Base-by-base conservation (phyloP, 2,329 filamentous ascomycete genomes). In the Bipolaris sorokiniana region DNA sequence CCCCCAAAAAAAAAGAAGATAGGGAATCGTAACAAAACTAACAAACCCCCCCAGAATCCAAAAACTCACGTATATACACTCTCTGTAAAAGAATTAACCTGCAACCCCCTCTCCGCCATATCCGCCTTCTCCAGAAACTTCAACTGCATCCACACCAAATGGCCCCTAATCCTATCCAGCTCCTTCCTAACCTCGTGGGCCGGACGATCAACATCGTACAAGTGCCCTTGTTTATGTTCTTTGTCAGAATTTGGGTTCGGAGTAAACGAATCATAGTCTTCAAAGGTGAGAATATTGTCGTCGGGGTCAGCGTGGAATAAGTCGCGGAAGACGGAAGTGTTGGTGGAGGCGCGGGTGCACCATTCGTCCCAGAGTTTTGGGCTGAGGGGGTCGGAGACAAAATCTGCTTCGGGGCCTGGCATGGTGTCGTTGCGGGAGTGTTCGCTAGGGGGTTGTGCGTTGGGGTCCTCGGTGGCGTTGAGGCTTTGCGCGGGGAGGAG, bases 71-170 rank as follows among this genome's bases (percentile, higher is more conserved):
- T 90, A 74, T 91, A 95, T 59, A 96, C 86, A 83, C 90, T 92
- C 81, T 97, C 92, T 0, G 94, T 98, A 70, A 87, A 89, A 44
- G 85, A 79, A 75, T 98, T 98, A 38, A 98, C 87, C 77, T 92
- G 88, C 76, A 98, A 71, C 0, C 94, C 93, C 69, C 85, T 86
- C 79, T 97, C 93, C 0, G 93, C 93, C 92, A 98, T 96, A 67
- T 91, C 84, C 0, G 88, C 92, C 62, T 96, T 88, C 68, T 85
- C 83, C 71, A 98, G 77, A 73, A 97, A 98, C 44, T 92, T 86
- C 69, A 98, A 76, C n/a, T 92, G 92, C 88, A 97, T 94, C 91
- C 91, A 96, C 6, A 98, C 94, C 38, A 98, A 76, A 79, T 98
- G 94, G 0, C 94, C 94, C 78, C 87, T 88, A 65, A 98, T 86